Base-by-base conservation (phyloP, 2,329 filamentous ascomycete species). In the Arthrocladium fulminans region DNA sequence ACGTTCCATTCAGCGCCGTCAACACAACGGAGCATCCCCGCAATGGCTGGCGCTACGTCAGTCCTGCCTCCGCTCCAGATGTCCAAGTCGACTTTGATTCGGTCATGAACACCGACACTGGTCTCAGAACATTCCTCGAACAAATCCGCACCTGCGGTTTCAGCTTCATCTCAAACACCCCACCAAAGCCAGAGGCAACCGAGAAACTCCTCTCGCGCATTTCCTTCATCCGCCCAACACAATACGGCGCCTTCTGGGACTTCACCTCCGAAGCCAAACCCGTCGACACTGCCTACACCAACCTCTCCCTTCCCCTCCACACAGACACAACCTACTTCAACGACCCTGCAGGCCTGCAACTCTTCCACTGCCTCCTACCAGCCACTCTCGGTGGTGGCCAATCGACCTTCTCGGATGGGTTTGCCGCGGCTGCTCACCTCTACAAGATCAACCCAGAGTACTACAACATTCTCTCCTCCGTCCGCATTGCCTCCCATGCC, bases 321-420 rank as follows among this genome's bases (percentile, higher is more conserved):
- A 97, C 90, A 1, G 92, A 98, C 67, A 97, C 80, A 5, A 95
- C 90, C 1, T 97, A 98, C 67, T 97, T 97, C 68, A 88, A 81
- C 19, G 90, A 97, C 54, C 90, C 92, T 0, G 83, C 86, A 2
- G 88, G 90, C 8, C 75, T 98, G 27, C 92, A 98, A 65, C 81
- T 92, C 22, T 94, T 98, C 66, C 92, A 98, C 62, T 73, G 96
- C 40, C 76, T 97, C 23, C 2, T 76, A 80, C 19, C 64, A 65
- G 2, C 59, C 60, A n/a, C 54, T 50, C 13, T 49, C 54, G n/a
- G 51, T 56, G 92, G 90, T 8, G 92, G 92, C 4, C 73, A 80
- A 45, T 89, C 84, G 0, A 72, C 94, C 0, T 79, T 98, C 1
- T 84, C 95, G 0, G 92, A 98, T 63, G 89, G 86, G 0, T 94